Evolutionary conservation across 75 land plant genomes (phyloP), one percentile per base, ranked within the genome.

Genomic region (Gnetum montanum): DNA sequence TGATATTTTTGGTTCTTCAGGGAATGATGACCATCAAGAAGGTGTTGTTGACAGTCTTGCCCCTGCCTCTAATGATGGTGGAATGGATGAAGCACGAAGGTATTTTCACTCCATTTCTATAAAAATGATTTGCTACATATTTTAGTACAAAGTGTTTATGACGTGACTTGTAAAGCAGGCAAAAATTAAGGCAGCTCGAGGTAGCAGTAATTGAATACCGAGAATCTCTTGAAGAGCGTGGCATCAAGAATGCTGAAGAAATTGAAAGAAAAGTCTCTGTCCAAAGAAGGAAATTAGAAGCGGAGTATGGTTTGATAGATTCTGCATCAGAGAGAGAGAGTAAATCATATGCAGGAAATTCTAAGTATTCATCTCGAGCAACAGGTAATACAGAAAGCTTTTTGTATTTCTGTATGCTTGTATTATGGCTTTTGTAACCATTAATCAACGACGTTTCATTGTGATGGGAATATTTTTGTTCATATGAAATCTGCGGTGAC

Each of bases 41-140:
- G 38, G n/a, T 13, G 29, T 49, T 20, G 58, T 24, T 4, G 70
- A 68, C 31, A 51, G 34, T 24, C 4, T 22, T 16, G 58, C 40
- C 31, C 11, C 68, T 34, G 61, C 35, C 23, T 12, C 22, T 52
- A 56, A 44, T 28, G 78, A 71, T 26, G 53, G 38, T 28, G 73
- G 70, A 34, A 65, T 72, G 57, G 78, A 75, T 53, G 78, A 75
- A 54, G 78, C 60, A 54, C 51, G 78, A 55, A 72, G 78, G 78
- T 71, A 19, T 44, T 10, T 19, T 31, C n/a, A 11, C 37, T 18
- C n/a, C n/a, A n/a, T n/a, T n/a, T n/a, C n/a, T n/a, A n/a, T n/a
- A n/a, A n/a, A 3, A 4, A 3, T 49, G 37, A n/a, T n/a, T n/a
- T n/a, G n/a, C n/a, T n/a, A n/a, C n/a, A n/a, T n/a, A n/a, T n/a